Base-by-base conservation (phyloP, 495 filamentous ascomycete genomes). In the Penicillium paradoxum region DNA sequence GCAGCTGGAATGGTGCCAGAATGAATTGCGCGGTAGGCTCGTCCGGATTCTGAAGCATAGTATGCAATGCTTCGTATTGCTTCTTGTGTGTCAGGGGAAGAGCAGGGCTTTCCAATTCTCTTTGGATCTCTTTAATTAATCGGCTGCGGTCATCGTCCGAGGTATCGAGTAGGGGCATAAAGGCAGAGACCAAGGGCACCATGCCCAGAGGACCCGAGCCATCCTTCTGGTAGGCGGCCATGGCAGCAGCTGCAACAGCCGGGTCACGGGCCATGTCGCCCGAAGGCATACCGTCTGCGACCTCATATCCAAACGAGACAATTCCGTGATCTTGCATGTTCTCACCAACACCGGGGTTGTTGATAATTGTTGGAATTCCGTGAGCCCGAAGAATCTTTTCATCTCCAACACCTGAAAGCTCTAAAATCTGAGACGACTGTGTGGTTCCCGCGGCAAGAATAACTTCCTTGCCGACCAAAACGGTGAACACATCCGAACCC, bases 341-440 rank as follows among this genome's bases (percentile, higher is more conserved):
- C 51, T 76, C 75, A 9, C 79, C 76, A 8, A 79, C 78, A 36
- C 62, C 64, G 2, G 66, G 60, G 45, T 73, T 72, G 15, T 74
- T 56, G 27, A 77, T 44, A 1, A 60, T 7, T 1, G 55, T 32
- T 6, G 13, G n/a, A 19, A 60, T 57, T 0, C 50, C 52, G 18
- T 51, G 38, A 2, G 49, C 55, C 43, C 38, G 50, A 24, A 55
- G 30, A 6, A 47, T 14, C 1, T 25, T 40, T 13, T 45, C 32
- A 43, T 68, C 58, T 8, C 83, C 83, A 40, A 87, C 63, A 10
- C 85, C 83, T 0, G 85, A 88, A 0, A 83, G 72, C 57, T 87
- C 83, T 9, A 87, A 70, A 2, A 87, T 62, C 1, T 68, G 61
- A 5, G 85, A 81, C 0, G 83, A 76, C 13, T 77, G 73, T 17